These are phyloP conservation scores for Penicillium paneum DNA, from an alignment of 2,329 filamentous ascomycete genomes.

Conservation along the genomic window DNA sequence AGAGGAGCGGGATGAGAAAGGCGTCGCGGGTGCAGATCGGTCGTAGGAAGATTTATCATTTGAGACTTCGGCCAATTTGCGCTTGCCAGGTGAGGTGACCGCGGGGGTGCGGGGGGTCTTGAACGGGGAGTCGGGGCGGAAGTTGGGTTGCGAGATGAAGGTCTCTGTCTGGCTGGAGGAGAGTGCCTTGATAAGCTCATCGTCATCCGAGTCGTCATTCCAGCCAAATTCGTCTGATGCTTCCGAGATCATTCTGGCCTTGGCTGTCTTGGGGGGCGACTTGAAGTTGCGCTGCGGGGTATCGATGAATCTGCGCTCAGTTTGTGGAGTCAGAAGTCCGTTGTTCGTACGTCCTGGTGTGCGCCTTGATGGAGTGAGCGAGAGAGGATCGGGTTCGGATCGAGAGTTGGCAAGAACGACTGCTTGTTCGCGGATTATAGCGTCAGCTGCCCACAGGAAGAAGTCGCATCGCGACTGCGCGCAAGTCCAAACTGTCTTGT, in stretches of 20 bases:
- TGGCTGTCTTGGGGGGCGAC: constrained; percentile 27
- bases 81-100: constrained; percentile 38
- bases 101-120: constrained; percentile 36
- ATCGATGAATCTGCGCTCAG: constrained; percentile 22
- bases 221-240: constrained; percentile 39
- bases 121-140: constrained; percentile 34
- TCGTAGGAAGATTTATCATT: neutral
- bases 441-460: constrained; percentile 61
- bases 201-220: constrained; percentile 37
- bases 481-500: constrained; percentile 53
- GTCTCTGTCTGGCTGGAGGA: constrained; percentile 11
- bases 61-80: constrained; percentile 30
- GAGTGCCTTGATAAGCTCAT: constrained; percentile 16
- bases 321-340: constrained; percentile 37
- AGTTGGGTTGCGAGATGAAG: constrained; percentile 29
- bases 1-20: constrained; percentile 10
- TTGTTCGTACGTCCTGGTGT: neutral
- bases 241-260: constrained; percentile 32
- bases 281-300: constrained; percentile 12
- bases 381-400: constrained; percentile 39
- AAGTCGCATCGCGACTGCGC: constrained; percentile 56
- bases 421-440: constrained; percentile 51
- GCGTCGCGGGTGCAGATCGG: constrained; percentile 8
- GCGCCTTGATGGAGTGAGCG: constrained; percentile 14
- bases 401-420: constrained; percentile 50